These are phyloP conservation scores for Yamadazyma sp. DNA, from an alignment of 1,139 yeast species.

Conservation along the genomic window DNA sequence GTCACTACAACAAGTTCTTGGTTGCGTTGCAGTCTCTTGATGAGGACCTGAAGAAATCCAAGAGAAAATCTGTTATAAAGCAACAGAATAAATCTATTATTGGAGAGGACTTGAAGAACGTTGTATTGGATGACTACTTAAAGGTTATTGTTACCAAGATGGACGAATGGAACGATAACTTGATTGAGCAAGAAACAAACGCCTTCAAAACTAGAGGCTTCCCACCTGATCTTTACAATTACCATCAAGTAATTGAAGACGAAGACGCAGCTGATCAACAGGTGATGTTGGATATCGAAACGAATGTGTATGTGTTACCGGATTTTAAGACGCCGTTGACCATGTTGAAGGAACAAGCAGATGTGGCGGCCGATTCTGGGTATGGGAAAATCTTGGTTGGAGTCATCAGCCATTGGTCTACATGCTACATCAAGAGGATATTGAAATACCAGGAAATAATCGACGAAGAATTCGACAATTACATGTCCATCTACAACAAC, in stretches of 20 bases:
- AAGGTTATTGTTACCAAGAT: constrained; percentile 67
- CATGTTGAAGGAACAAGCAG: constrained; percentile 89
- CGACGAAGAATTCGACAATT: constrained; percentile 54
- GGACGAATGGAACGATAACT: constrained; percentile 76
- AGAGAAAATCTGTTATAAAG: constrained; percentile 35
- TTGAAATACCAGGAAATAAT: constrained; percentile 58
- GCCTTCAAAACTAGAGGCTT: constrained; percentile 60
- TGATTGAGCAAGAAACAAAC: constrained; percentile 62
- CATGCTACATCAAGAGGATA: constrained; percentile 61
- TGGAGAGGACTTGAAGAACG: constrained; percentile 69
- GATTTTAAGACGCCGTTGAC: constrained; percentile 57
- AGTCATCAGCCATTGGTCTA: constrained; percentile 76
- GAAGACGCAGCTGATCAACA: constrained; percentile 54
- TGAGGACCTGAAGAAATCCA: constrained; percentile 16
- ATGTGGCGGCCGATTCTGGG: constrained; percentile 85
- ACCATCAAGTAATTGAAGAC: constrained; percentile 43
- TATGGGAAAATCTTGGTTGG: constrained; percentile 81
- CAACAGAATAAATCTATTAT: constrained; percentile 50
- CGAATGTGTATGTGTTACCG: constrained; percentile 66
- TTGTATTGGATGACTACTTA: constrained; percentile 69
- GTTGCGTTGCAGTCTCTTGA: constrained; percentile 25
- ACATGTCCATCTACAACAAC: constrained; percentile 45
- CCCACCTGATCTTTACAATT: constrained; percentile 65
- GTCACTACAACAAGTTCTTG: constrained; percentile 53
- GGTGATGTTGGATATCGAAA: constrained; percentile 60